Evolutionary conservation across 805 yeast species (phyloP).

Genomic region (Ogataea saltuana): DNA sequence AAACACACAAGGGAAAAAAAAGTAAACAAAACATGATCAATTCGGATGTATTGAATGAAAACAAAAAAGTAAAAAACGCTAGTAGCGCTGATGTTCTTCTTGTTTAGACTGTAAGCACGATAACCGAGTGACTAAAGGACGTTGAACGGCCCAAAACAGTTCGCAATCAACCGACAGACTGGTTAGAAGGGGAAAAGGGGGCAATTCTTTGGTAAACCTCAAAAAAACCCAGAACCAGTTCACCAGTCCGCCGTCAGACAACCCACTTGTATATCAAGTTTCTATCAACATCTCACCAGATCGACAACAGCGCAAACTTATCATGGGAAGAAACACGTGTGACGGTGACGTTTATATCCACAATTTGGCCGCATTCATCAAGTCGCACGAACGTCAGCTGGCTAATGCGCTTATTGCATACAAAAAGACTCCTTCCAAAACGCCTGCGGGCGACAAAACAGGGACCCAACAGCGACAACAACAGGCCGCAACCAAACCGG

Average conservation of each 20-base stretch:
- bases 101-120: background rate
- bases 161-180: slow-evolving; percentile 4
- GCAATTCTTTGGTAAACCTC: slow-evolving; percentile 1
- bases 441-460: slow-evolving; percentile 10
- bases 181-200: slow-evolving; percentile 5
- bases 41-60: slow-evolving; percentile 1
- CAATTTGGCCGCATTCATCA: slow-evolving; percentile 52
- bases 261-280: too few species aligned
- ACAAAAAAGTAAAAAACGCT: slow-evolving; percentile 4
- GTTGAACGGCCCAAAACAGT: background rate
- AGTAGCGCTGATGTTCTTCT: background rate
- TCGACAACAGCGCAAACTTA: too few species aligned
- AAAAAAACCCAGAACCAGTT: background rate
- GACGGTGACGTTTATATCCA: slow-evolving; percentile 62
- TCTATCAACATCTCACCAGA: too few species aligned
- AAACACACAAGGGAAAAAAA: slow-evolving; percentile 10
- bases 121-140: background rate
- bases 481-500: slow-evolving; percentile 43
- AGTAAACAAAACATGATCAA: slow-evolving; percentile 17
- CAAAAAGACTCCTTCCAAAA: slow-evolving; percentile 39
- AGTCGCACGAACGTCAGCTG: slow-evolving; percentile 56
- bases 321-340: slow-evolving; percentile 36
- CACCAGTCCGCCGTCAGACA: background rate
- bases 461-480: slow-evolving; percentile 14
- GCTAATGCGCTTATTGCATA: slow-evolving; percentile 60